A percentile compares a stretch with the other conserved stretches of the same genome.
Conservation (phyloP, 495 filamentous ascomycete species). For the Hyaloscypha variabilis region DNA sequence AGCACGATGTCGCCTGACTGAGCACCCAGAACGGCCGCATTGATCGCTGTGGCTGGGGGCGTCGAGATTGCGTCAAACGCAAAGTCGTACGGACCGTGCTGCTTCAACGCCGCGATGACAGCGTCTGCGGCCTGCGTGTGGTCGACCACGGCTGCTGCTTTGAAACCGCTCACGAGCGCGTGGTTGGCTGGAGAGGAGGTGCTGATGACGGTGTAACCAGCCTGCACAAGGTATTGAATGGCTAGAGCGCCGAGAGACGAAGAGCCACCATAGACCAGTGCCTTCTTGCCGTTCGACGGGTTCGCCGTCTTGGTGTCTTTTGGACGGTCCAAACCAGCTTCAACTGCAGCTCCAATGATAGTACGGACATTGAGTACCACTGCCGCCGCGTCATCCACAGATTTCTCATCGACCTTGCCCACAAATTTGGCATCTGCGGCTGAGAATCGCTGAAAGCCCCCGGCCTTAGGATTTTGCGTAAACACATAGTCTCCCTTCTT, state of each 20-base stretch:
- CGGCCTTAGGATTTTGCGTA: constrained; percentile 6
- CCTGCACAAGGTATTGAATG: constrained; percentile 41
- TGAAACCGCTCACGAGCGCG: constrained; percentile 43
- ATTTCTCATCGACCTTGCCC: too few species aligned
- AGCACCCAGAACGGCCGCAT: constrained; percentile 21
- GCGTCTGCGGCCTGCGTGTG: constrained; percentile 41
- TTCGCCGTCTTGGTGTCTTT: constrained; percentile 65
- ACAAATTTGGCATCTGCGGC: too few species aligned
- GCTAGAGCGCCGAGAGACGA: constrained; percentile 44
- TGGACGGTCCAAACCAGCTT: constrained; percentile 65
- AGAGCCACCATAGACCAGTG: constrained; percentile 51
- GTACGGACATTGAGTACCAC: too few species aligned
- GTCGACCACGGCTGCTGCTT: constrained; percentile 50
- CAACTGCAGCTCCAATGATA: constrained; percentile 25
- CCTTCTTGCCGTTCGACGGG: constrained; percentile 52
- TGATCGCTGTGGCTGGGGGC: constrained; percentile 37
- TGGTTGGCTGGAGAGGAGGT: constrained; percentile 48
- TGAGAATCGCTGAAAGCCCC: constrained; percentile 15
- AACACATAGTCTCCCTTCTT: constrained; percentile 45
- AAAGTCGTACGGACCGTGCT: constrained; percentile 38
- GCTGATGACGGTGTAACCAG: constrained; percentile 49
- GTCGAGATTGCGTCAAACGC: constrained; percentile 43
- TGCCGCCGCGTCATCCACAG: too few species aligned
- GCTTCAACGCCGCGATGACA: constrained; percentile 38
- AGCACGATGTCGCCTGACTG: too few species aligned